Percentiles rank a stretch among this genome's conserved stretches.
Conservation (phyloP, 2,329 filamentous ascomycete genomes). For the Dothistroma pini region DNA sequence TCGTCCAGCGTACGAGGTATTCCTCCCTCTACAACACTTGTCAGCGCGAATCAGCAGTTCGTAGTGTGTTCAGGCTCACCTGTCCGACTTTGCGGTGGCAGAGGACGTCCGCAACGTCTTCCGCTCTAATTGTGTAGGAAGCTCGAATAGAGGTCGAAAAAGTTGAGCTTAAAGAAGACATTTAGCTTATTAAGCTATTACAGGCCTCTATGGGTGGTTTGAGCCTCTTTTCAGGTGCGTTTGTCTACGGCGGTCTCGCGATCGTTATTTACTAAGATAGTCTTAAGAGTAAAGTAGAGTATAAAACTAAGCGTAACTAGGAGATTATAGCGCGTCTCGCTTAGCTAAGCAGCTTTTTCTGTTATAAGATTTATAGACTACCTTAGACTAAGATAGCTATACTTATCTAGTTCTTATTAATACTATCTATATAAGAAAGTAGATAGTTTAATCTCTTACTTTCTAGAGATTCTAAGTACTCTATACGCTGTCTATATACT, state of each 20-base stretch:
- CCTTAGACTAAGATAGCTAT: background rate
- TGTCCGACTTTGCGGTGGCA: constrained; percentile 27
- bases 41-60: constrained; percentile 8
- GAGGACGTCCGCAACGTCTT: constrained; percentile 27
- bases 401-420: background rate
- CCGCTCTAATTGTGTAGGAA: constrained; percentile 19
- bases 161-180: constrained; percentile 9
- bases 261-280: constrained; percentile 2
- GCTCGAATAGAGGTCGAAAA: constrained; percentile 17
- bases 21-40: constrained; percentile 35
- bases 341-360: constrained; percentile 1
- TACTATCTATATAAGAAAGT: background rate
- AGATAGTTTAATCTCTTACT: background rate
- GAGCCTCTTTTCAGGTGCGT: background rate
- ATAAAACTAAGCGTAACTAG: background rate
- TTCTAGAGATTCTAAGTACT: background rate
- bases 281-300: background rate
- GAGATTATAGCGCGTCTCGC: background rate
- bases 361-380: background rate
- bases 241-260: background rate
- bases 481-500: background rate
- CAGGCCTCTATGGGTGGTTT: constrained; percentile 1
- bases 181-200: background rate
- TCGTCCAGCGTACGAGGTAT: constrained; percentile 43
- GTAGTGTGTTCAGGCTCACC: constrained; percentile 21